Evolutionary conservation across 169 alveolate species (phyloP).

Genomic region (Sarcocystis neurona): DNA sequence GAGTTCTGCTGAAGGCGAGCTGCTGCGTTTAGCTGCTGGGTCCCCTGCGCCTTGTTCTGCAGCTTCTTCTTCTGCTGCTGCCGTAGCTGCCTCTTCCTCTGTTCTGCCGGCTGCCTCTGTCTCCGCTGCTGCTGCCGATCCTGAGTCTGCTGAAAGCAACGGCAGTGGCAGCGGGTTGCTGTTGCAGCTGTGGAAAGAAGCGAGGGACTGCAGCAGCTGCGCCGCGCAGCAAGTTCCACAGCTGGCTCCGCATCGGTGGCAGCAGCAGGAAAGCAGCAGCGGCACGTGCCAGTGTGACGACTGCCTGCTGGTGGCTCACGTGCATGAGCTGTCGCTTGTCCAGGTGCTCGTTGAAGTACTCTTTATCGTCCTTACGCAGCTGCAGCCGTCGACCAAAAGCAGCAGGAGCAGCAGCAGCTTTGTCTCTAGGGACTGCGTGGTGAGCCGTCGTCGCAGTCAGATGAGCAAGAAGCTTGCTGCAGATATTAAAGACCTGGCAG

Average conservation of each 20-base stretch:
- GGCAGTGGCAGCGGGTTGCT: not conserved
- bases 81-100: too few species aligned
- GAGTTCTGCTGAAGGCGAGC: too few species aligned
- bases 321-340: conserved; percentile 10
- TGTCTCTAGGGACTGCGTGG: not conserved
- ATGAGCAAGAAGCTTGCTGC: not conserved
- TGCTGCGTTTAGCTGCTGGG: too few species aligned
- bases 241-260: too few species aligned
- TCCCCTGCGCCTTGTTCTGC: too few species aligned
- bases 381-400: too few species aligned
- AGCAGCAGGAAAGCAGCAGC: not conserved
- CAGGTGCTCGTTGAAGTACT: not conserved
- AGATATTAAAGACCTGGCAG: not conserved
- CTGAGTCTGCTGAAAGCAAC: not conserved
- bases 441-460: not conserved
- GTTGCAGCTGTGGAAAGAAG: not conserved
- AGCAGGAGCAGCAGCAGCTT: not conserved
- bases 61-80: too few species aligned
- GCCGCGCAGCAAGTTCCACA: not conserved
- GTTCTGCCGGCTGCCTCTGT: too few species aligned
- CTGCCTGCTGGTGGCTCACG: not conserved
- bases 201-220: not conserved
- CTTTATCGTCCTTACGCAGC: not conserved
- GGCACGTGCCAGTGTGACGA: not conserved
- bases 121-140: not conserved